Conservation (phyloP, 257 asterid genomes). For the Echites panduratus region DNA sequence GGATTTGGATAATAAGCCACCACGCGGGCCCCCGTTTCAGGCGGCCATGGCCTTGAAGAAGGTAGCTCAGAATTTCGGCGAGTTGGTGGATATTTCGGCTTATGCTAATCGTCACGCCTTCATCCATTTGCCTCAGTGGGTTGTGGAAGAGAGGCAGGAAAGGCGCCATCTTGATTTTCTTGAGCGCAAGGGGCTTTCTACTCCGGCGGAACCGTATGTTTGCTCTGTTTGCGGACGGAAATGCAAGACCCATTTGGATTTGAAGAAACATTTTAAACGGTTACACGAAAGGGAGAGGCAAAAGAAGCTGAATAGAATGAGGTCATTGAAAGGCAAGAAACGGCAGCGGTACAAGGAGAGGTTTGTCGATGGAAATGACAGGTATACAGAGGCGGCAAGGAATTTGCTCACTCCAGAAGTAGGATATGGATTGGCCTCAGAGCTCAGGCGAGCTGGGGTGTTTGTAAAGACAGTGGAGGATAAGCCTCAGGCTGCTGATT, state of each 20-base stretch:
- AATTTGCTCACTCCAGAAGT: conserved; percentile 49
- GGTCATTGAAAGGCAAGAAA: conserved; percentile 78
- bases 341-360: conserved; percentile 74
- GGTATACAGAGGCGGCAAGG: conserved; percentile 74
- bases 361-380: conserved; percentile 59
- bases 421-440: conserved; percentile 79
- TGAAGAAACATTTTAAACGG: conserved; percentile 78
- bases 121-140: conserved; percentile 83
- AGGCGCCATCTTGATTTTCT: conserved; percentile 45
- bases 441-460: conserved; percentile 84
- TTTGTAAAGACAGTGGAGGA: conserved; percentile 82
- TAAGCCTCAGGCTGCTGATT: conserved; percentile 96
- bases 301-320: conserved; percentile 73
- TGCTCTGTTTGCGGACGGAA: conserved; percentile 91
- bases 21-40: conserved; percentile 83
- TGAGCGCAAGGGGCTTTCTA: conserved; percentile 50
- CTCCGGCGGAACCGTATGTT: conserved; percentile 45
- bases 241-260: conserved; percentile 56
- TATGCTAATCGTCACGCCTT: conserved; percentile 94
- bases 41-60: conserved; percentile 67
- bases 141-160: conserved; percentile 64
- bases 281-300: conserved; percentile 84
- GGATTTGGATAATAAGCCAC: conserved; percentile 97
- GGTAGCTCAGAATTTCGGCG: conserved; percentile 70
- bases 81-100: conserved; percentile 71